phyloP scores from a whole-genome alignment of 2,329 filamentous ascomycete species.

The Corinectria fuckeliana region DNA sequence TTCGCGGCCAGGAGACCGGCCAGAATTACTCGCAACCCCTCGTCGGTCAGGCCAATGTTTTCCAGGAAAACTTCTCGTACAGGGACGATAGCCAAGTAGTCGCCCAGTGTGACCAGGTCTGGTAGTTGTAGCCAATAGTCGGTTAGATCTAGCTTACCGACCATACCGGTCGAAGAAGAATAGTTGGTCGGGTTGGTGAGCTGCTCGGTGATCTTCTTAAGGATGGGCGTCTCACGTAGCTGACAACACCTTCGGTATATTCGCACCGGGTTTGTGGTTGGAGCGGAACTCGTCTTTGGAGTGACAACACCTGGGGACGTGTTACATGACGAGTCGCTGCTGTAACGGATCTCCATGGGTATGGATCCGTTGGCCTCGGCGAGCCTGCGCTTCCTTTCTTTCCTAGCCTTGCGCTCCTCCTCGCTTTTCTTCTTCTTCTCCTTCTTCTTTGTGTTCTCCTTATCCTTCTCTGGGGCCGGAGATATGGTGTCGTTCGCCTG shows the following conservation, averaged over 20 bases:
- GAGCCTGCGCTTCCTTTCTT: slow-evolving; percentile 83
- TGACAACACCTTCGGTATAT: slow-evolving; percentile 97
- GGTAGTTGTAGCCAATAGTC: slow-evolving; percentile 83
- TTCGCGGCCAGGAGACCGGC: slow-evolving; percentile 85
- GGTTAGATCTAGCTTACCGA: slow-evolving; percentile 82
- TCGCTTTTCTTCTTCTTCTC: slow-evolving; percentile 97
- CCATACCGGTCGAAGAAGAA: slow-evolving; percentile 72
- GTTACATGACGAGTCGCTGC: slow-evolving; percentile 62
- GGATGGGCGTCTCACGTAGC: slow-evolving; percentile 86
- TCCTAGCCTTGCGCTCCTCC: slow-evolving; percentile 88
- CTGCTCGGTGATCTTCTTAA: slow-evolving; percentile 91
- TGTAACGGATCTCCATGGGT: slow-evolving; percentile 80
- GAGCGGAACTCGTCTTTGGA: slow-evolving; percentile 50
- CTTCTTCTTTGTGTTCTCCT: slow-evolving; percentile 72
- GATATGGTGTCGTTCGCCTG: slow-evolving; percentile 33
- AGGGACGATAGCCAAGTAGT: slow-evolving; percentile 93
- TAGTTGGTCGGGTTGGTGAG: slow-evolving; percentile 74
- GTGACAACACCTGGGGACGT: slow-evolving; percentile 24
- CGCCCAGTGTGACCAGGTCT: slow-evolving; percentile 86
- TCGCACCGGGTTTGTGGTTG: slow-evolving; percentile 88
- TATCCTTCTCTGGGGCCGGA: slow-evolving; percentile 39
- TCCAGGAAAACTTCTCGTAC: slow-evolving; percentile 86
- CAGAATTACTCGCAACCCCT: slow-evolving; percentile 84
- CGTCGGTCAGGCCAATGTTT: slow-evolving; percentile 85
- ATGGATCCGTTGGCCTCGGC: slow-evolving; percentile 88